Conservation (phyloP, 257 asterid species). For the Cinchona pubescens region DNA sequence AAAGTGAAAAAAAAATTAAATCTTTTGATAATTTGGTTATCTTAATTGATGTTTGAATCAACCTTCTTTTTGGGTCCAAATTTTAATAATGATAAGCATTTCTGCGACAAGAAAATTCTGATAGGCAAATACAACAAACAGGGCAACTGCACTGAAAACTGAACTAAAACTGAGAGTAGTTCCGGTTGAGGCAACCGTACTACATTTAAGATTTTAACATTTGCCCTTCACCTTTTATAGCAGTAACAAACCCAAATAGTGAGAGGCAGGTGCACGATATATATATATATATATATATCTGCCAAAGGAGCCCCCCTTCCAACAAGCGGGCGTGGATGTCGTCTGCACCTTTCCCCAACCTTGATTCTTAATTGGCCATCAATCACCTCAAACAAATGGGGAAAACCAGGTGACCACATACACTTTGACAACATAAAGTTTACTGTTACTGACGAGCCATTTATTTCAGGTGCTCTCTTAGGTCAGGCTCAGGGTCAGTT, state of each 20-base stretch:
- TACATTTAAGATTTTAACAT: slow-evolving; percentile 46
- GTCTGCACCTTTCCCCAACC: slow-evolving; percentile 26
- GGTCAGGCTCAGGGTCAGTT: slow-evolving; percentile 9
- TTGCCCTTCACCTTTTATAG: slow-evolving; percentile 32
- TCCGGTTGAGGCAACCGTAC: too few relatives aligned
- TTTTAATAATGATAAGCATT: slow-evolving; percentile 14
- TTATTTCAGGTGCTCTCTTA: slow-evolving; percentile 49
- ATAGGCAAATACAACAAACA: background rate
- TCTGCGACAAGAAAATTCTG: slow-evolving; percentile 5
- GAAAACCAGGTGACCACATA: slow-evolving; percentile 17
- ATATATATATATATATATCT: slow-evolving; percentile 21
- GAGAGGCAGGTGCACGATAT: slow-evolving; percentile 37
- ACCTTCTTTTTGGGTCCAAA: too few relatives aligned
- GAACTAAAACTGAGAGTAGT: too few relatives aligned
- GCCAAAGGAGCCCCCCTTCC: slow-evolving; percentile 35
- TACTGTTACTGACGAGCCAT: slow-evolving; percentile 17
- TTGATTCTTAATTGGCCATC: slow-evolving; percentile 30
- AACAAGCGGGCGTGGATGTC: slow-evolving; percentile 47
- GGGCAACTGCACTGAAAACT: slow-evolving; percentile 37
- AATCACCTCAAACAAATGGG: slow-evolving; percentile 34
- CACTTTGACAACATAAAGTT: background rate
- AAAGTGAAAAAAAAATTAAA: too few relatives aligned
- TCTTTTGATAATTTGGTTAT: too few relatives aligned
- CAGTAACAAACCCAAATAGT: slow-evolving; percentile 21
- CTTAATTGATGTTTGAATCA: too few relatives aligned